Conservation (phyloP, 1,284 basidiomycete genomes). For the Boletus sp. region DNA sequence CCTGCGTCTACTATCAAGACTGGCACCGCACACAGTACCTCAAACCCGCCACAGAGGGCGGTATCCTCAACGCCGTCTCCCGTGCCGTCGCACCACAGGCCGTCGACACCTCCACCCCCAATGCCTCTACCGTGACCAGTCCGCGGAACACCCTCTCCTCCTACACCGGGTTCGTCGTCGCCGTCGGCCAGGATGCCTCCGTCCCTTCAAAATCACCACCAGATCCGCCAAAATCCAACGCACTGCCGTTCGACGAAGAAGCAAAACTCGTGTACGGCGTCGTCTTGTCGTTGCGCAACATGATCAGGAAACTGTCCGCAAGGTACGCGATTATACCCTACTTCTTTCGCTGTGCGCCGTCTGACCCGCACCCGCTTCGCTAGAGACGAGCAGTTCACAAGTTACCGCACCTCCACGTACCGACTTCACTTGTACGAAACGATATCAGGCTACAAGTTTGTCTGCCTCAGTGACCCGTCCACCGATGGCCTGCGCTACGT, state of each 20-base stretch:
- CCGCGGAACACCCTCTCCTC: conserved; percentile 62
- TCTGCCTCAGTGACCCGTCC: conserved; percentile 87
- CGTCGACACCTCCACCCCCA: conserved; percentile 29
- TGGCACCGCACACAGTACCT: conserved; percentile 81
- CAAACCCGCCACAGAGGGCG: conserved; percentile 65
- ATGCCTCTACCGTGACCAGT: conserved; percentile 43
- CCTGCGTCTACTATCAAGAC: conserved; percentile 90
- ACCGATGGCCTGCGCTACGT: conserved; percentile 81
- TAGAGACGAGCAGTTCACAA: conserved; percentile 88
- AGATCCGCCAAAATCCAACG: conserved; percentile 37
- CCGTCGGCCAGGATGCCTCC: conserved; percentile 51
- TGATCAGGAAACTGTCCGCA: conserved; percentile 91
- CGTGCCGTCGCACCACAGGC: conserved; percentile 51
- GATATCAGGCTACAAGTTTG: conserved; percentile 89
- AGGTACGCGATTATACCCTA: conserved; percentile 40
- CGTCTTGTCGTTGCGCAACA: conserved; percentile 86
- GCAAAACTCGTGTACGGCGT: conserved; percentile 97
- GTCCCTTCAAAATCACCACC: conserved; percentile 37
- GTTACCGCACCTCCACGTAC: conserved; percentile 90
- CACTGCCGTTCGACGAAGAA: conserved; percentile 93
- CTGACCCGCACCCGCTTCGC: background rate
- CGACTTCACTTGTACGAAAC: conserved; percentile 94
- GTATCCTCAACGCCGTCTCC: conserved; percentile 72
- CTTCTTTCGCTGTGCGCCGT: conserved; percentile 1
- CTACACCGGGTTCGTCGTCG: conserved; percentile 63